phyloP scores from a whole-genome alignment of 352 stramenopile genomes.

The Phytophthora sp. region DNA sequence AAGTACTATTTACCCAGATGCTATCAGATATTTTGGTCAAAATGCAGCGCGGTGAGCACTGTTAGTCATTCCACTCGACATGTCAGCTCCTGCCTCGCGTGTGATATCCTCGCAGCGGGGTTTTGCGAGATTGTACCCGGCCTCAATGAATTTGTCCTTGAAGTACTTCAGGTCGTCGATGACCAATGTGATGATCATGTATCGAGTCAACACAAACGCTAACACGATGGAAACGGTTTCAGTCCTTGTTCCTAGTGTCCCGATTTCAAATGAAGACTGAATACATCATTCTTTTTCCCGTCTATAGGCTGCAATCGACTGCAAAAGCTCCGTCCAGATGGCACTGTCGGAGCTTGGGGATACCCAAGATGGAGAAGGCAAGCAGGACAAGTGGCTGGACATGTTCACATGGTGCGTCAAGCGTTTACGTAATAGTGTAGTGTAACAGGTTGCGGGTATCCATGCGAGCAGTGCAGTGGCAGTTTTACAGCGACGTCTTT shows the following conservation, averaged over 20 bases:
- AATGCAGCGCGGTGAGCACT: too few relatives aligned
- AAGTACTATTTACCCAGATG: too few relatives aligned
- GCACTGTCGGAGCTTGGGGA: constrained; percentile 2
- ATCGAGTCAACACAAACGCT: constrained; percentile 47
- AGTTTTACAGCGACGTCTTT: too few relatives aligned
- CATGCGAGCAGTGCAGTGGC: too few relatives aligned
- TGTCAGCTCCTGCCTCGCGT: constrained; percentile 45
- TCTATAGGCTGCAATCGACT: constrained; percentile 40
- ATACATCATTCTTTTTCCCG: constrained; percentile 55
- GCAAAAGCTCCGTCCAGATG: constrained; percentile 6
- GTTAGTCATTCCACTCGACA: constrained; percentile 31
- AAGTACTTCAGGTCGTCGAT: constrained; percentile 54
- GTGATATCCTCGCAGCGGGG: constrained; percentile 39
- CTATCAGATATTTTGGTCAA: too few relatives aligned
- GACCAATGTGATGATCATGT: constrained; percentile 66
- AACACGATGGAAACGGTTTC: constrained; percentile 31
- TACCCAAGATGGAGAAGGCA: constrained; percentile 4
- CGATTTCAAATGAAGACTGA: constrained; percentile 44
- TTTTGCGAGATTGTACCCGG: constrained; percentile 51
- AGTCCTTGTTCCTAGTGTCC: constrained; percentile 58
- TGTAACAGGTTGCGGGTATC: too few relatives aligned
- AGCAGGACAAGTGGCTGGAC: constrained; percentile 54
- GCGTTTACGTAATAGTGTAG: neutral
- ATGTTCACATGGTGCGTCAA: constrained; percentile 64
- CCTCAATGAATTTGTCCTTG: constrained; percentile 48